Evolutionary conservation across 306 rosid genomes (phyloP), one percentile per base, ranked within the genome.

Genomic region (Chamaecrista fasciculata): DNA sequence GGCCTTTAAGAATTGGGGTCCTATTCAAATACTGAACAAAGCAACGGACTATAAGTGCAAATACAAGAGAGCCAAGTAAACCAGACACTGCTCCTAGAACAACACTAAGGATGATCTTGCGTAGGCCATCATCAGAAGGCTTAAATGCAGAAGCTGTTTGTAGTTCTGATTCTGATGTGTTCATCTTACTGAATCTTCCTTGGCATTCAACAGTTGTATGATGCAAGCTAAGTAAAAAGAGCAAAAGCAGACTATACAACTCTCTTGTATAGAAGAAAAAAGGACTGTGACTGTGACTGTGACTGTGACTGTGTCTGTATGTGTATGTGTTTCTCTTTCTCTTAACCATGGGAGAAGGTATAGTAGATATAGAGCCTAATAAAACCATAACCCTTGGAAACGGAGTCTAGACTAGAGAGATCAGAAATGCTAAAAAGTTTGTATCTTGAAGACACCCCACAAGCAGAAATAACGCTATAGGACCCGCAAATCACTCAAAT

Each of bases 1-100:
- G 96, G 29, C 99, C 99, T 71, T 84, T 91, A 42, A 94, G 96
- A 65, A 91, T 84, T 65, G 99, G 99, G 59, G 96, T 87, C 50
- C 85, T 70, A 75, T 86, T 86, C 8, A 88, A 78, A 79, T 91
- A 94, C 65, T 77, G 79, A 34, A 88, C 86, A 58, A 88, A 86
- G 76, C 85, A 76, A 7, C 92, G 95, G 70, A 94, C 87, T 40
- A 84, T 56, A n/a, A 82, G 70, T 48, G 92, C 99, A 33, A 89
- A 84, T 53, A 91, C 58, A 71, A 87, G 57, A 26, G 95, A 85
- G 28, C 84, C 82, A 42, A 79, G 62, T 21, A 91, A 70, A 40
- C 99, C 99, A 10, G 89, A 83, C 4, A 82, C 25, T 31, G 78
- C 80, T 21, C 99, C 99, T 62, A 94, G 52, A 16, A 73, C 83